Evolutionary conservation across 352 stramenopile species (phyloP).

Genomic region (Globisporangium orthogonon): DNA sequence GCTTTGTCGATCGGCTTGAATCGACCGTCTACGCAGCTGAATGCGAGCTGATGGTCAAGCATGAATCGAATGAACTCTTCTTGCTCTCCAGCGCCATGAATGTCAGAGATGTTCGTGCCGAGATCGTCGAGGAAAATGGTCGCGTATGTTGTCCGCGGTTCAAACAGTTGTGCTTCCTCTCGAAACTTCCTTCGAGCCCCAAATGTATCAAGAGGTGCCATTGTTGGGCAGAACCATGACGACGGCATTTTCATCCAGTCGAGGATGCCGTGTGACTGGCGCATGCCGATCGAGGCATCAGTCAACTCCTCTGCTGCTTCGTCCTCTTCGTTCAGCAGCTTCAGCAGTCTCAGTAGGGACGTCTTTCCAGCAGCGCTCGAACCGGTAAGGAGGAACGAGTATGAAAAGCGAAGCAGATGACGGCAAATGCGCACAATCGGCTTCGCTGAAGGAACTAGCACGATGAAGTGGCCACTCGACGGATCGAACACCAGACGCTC

Average conservation of each 20-base stretch:
- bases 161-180: constrained; percentile 39
- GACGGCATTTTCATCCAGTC: constrained; percentile 39
- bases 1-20: constrained; percentile 28
- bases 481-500: constrained; percentile 21
- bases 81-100: constrained; percentile 5
- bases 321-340: constrained; percentile 27
- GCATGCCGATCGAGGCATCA: constrained; percentile 39
- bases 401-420: constrained; percentile 24
- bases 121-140: constrained; percentile 64
- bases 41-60: constrained; percentile 38
- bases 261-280: constrained; percentile 27
- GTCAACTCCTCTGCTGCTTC: constrained; percentile 32
- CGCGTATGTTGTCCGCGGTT: constrained; percentile 14
- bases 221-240: constrained; percentile 30
- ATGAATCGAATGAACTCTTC: constrained; percentile 39
- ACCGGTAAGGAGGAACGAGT: constrained; percentile 43
- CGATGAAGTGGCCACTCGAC: constrained; percentile 25
- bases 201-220: background rate
- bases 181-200: constrained; percentile 13
- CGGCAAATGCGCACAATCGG: constrained; percentile 30
- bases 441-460: constrained; percentile 18
- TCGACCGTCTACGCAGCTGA: constrained; percentile 20
- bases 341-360: constrained; percentile 34
- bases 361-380: constrained; percentile 43
- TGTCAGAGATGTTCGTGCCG: background rate